Evolutionary conservation across 2,329 filamentous ascomycete species (phyloP), one percentile per base, ranked within the genome.

Genomic region (Microcera coccophila): DNA sequence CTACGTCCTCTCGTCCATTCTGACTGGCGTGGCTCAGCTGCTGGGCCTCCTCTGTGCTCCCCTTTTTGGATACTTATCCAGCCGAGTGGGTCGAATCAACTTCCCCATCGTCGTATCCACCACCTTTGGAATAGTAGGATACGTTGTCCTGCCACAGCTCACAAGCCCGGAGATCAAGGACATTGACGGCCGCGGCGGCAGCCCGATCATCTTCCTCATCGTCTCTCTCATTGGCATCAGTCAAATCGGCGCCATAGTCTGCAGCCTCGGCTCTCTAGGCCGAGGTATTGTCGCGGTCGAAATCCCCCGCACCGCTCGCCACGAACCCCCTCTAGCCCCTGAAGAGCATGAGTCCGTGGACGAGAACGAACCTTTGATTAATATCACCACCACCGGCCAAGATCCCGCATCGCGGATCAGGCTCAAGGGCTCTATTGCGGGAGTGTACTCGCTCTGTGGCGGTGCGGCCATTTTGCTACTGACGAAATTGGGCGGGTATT

Each of bases 201-300:
- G 74, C 24, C 76, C 79, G 0, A 72, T 69, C 10, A 81, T 95
- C 14, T 90, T 94, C 60, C 51, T 90, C 11, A 78, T 91, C 14
- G 88, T 90, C 32, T 79, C 84, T 0, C 68, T 95, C 15, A 81
- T 97, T 29, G 93, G 93, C 12, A 80, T 95, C 59, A 94, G 88
- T 58, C 93, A 98, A 66, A 97, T 98, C 48, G 93, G 91, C 2
- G 86, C 90, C 10, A 97, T 98, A 45, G 93, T 98, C 1, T 96
- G 90, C 68, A 95, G 88, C 51, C 76, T 98, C n/a, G 90, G 87
- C 1, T 81, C 93, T 1, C 76, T 98, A 3, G 89, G 89, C 28
- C 81, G 82, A 14, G 90, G 90, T 4, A 84, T 97, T 17, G 72
- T 94, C 17, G 69, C 71, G 4, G 70, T 68, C 2, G 74, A 78